Percentiles rank a stretch among this genome's conserved stretches.
phyloP scores from a whole-genome alignment of 2,329 filamentous ascomycete genomes.

The Penicillium sp. region DNA sequence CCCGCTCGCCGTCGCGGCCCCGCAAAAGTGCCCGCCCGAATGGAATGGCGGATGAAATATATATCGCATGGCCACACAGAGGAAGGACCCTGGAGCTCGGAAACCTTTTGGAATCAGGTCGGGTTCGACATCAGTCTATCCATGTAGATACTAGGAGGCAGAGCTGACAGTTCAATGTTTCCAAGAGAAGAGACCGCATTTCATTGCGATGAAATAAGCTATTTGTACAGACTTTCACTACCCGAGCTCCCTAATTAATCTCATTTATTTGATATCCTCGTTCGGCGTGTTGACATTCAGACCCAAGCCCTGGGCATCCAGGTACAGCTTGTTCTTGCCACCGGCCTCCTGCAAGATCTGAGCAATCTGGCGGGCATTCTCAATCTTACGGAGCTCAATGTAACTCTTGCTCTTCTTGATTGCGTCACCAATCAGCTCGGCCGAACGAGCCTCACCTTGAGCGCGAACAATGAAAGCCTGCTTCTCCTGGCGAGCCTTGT shows the following conservation, averaged over 20 bases:
- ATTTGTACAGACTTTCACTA: constrained; percentile 33
- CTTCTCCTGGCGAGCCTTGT: constrained; percentile 99
- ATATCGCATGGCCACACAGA: too few relatives aligned
- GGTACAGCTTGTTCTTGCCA: constrained; percentile 85
- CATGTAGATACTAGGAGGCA: too few relatives aligned
- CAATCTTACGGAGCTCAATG: constrained; percentile 94
- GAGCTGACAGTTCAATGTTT: background rate
- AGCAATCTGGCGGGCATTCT: constrained; percentile 91
- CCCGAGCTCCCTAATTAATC: constrained; percentile 19
- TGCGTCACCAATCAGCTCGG: constrained; percentile 94
- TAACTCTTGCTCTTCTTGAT: constrained; percentile 99
- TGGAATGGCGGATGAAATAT: too few relatives aligned
- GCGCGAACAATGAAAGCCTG: constrained; percentile 97
- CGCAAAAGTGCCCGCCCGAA: too few relatives aligned
- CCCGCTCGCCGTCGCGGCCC: too few relatives aligned
- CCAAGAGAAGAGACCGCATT: constrained; percentile 33
- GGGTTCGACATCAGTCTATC: too few relatives aligned
- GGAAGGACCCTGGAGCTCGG: too few relatives aligned
- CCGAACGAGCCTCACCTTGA: constrained; percentile 96
- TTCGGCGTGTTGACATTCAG: constrained; percentile 63
- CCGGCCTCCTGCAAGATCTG: constrained; percentile 76
- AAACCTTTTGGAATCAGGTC: too few relatives aligned
- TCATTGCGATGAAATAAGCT: constrained; percentile 28
- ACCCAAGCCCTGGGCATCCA: constrained; percentile 85
- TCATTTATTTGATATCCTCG: constrained; percentile 30